Conservation (phyloP, 768 basidiomycete genomes). For the Termitomyces bulborhizus region DNA sequence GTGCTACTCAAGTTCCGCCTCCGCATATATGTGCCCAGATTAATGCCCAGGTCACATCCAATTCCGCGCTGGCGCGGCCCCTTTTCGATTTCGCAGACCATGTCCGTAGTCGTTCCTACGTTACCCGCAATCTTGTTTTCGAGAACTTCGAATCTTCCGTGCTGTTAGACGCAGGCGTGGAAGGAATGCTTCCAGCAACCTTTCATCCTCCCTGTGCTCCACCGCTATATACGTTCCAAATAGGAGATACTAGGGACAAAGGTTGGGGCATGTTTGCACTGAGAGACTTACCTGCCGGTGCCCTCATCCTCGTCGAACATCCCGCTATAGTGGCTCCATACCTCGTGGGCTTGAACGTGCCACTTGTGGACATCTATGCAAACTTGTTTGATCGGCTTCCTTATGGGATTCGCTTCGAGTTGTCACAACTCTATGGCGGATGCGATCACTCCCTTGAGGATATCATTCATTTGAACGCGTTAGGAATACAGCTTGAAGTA, state of each 20-base stretch:
- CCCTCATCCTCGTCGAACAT: constrained; percentile 31
- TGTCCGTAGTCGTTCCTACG: constrained; percentile 19
- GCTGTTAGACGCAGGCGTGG: constrained; percentile 25
- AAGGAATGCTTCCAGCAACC: constrained; percentile 18
- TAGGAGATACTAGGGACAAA: constrained; percentile 22
- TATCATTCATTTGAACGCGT: constrained; percentile 25
- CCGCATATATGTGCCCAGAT: constrained; percentile 13
- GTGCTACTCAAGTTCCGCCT: constrained; percentile 8
- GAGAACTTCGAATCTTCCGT: constrained; percentile 17
- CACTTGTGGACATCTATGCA: constrained; percentile 25
- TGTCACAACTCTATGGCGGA: constrained; percentile 15
- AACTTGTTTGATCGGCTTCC: constrained; percentile 24
- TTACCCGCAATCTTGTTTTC: constrained; percentile 17
- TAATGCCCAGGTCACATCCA: constrained; percentile 17
- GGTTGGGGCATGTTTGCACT: constrained; percentile 33
- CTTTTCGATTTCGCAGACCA: constrained; percentile 22
- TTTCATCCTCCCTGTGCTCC: constrained; percentile 4
- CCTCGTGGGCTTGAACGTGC: constrained; percentile 19
- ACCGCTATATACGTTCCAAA: constrained; percentile 12
- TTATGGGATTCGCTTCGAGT: constrained; percentile 14
- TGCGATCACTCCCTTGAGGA: constrained; percentile 16
- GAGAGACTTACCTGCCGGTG: constrained; percentile 24
- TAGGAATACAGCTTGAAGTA: constrained; percentile 25
- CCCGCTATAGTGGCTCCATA: constrained; percentile 35
- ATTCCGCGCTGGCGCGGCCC: constrained; percentile 16